phyloP scores from a whole-genome alignment of 768 basidiomycete genomes.

The Favolaschia claudopus region DNA sequence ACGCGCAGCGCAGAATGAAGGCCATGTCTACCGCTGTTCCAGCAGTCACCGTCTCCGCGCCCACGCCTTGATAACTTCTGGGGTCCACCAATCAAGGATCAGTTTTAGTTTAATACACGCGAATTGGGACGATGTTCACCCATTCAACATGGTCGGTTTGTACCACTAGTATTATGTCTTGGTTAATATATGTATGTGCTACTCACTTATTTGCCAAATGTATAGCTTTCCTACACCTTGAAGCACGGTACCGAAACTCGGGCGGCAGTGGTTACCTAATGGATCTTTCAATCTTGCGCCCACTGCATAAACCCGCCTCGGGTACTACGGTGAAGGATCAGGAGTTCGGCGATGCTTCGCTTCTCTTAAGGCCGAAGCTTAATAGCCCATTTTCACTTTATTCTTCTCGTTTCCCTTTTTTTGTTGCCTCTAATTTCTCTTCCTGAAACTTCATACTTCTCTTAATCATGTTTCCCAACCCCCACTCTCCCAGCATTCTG shows the following conservation, averaged over 20 bases:
- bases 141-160: too few species aligned
- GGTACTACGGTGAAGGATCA: constrained; percentile 2
- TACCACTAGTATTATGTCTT: too few species aligned
- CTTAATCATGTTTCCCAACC: too few species aligned
- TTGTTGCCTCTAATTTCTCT: background rate
- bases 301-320: too few species aligned
- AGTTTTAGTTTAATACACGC: background rate
- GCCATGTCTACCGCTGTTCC: background rate
- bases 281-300: too few species aligned
- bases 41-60: constrained; percentile 13
- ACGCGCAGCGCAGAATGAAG: background rate
- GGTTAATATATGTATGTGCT: too few species aligned
- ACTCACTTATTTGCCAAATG: too few species aligned
- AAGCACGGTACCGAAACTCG: too few species aligned
- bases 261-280: too few species aligned
- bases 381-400: background rate
- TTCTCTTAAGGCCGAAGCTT: background rate
- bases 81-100: background rate
- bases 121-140: too few species aligned
- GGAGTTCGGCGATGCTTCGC: background rate
- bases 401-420: background rate
- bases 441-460: background rate
- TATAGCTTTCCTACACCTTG: too few species aligned
- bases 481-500: too few species aligned
- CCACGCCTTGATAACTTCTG: constrained; percentile 1